phyloP scores from a whole-genome alignment of 192 early-diverging fungal genomes.

The Coemansia biformis region DNA sequence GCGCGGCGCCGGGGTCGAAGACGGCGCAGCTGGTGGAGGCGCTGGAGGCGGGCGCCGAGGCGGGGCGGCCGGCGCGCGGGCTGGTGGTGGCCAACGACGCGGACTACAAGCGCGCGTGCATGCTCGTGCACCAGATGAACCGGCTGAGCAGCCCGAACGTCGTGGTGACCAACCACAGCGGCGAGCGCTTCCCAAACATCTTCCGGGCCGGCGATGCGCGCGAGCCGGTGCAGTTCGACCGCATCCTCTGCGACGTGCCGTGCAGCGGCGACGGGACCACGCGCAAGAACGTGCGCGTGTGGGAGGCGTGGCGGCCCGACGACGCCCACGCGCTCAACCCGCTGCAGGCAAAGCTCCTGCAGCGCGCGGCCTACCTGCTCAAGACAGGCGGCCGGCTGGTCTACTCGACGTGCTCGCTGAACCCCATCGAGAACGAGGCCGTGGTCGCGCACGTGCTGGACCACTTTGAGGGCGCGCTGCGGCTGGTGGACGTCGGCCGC shows the following conservation, averaged over 20 bases:
- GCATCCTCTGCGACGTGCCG: constrained; percentile 94
- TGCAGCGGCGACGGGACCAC: constrained; percentile 98
- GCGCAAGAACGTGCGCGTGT: constrained; percentile 91
- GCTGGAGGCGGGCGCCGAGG: constrained; percentile 59
- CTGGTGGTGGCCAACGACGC: constrained; percentile 97
- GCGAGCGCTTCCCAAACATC: constrained; percentile 78
- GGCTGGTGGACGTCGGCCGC: constrained; percentile 80
- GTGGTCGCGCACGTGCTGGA: constrained; percentile 82
- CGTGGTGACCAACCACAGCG: constrained; percentile 95
- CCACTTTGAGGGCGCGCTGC: constrained; percentile 61
- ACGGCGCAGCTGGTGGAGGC: constrained; percentile 88
- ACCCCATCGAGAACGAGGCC: constrained; percentile 96
- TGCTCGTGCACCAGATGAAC: constrained; percentile 95
- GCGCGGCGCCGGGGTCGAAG: constrained; percentile 98
- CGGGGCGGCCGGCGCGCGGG: constrained; percentile 59
- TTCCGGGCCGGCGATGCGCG: constrained; percentile 10
- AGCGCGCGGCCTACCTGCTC: constrained; percentile 78
- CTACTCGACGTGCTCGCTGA: constrained; percentile 98
- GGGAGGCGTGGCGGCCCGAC: constrained; percentile 77
- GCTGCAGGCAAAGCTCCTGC: constrained; percentile 81
- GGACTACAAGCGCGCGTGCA: constrained; percentile 82
- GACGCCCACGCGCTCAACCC: constrained; percentile 76
- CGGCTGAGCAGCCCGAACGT: constrained; percentile 88
- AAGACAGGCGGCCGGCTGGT: constrained; percentile 91
- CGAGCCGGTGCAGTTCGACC: constrained; percentile 80